Percentiles rank a stretch among this genome's conserved stretches.
phyloP scores from a whole-genome alignment of 805 yeast species.

The Spencermartinsiella europaea region DNA sequence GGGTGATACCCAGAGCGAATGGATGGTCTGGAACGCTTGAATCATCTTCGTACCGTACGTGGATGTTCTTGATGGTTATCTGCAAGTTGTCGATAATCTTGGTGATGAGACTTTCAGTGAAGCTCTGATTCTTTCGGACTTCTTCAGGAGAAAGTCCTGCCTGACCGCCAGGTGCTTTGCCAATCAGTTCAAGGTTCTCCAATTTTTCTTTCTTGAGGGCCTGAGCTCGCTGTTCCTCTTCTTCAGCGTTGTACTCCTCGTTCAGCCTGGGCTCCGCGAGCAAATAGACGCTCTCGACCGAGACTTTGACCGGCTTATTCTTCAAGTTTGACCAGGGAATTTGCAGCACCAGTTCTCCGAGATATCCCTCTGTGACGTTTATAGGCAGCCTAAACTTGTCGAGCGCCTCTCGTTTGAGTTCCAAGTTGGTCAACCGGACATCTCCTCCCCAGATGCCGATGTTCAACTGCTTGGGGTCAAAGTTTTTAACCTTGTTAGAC shows the following conservation, averaged over 20 bases:
- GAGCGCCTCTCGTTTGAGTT: slow-evolving; percentile 80
- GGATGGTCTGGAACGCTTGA: slow-evolving; percentile 61
- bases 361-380: slow-evolving; percentile 80
- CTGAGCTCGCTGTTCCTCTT: slow-evolving; percentile 58
- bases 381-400: slow-evolving; percentile 83
- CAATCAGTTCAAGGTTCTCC: slow-evolving; percentile 53
- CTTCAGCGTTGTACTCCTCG: slow-evolving; percentile 54
- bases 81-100: slow-evolving; percentile 92
- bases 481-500: slow-evolving; percentile 54
- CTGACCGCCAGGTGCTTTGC: slow-evolving; percentile 39
- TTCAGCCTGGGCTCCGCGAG: slow-evolving; percentile 70
- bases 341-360: slow-evolving; percentile 83
- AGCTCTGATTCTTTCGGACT: slow-evolving; percentile 60
- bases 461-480: slow-evolving; percentile 90
- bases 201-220: slow-evolving; percentile 61
- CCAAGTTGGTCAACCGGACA: slow-evolving; percentile 73
- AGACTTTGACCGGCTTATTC: slow-evolving; percentile 83
- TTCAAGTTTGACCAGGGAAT: slow-evolving; percentile 97
- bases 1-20: slow-evolving; percentile 75
- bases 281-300: slow-evolving; percentile 79
- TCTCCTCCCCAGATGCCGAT: slow-evolving; percentile 98
- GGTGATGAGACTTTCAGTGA: slow-evolving; percentile 79
- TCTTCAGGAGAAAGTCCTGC: slow-evolving; percentile 30
- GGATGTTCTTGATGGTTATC: slow-evolving; percentile 85
- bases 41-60: slow-evolving; percentile 84